Evolutionary conservation across 2,329 filamentous ascomycete species (phyloP), one percentile per base, ranked within the genome.

Genomic region (Zymoseptoria brevis): DNA sequence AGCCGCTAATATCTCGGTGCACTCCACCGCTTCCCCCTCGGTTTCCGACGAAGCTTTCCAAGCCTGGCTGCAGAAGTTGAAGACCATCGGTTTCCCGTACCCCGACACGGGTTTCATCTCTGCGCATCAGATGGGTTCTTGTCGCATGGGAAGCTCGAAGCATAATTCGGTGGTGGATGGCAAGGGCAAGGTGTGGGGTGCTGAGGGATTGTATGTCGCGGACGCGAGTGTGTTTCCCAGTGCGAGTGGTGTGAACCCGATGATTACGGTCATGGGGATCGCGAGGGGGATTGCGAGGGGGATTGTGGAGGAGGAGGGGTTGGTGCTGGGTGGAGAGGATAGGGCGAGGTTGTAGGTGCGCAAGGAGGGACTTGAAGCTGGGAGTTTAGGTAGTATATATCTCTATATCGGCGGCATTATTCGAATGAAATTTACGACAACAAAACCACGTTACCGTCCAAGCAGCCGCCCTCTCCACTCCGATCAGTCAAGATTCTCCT

Each of bases 81-180:
- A 80, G 48, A 80, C 80, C 54, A 76, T 74, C 59, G 79, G 77
- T 0, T 75, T 83, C 9, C 73, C 79, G 0, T 69, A 74, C 1
- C 81, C 83, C 0, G 75, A 79, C 29, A 76, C 79, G 21, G 71
- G 76, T n/a, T 89, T 84, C 67, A 75, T 79, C 29, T 87, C 84
- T n/a, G 89, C 88, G 19, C 89, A 93, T 73, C 89, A 92, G 76
- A 92, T 92, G 88, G 87, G 88, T 21, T 84, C 84, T 8, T 89
- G 87, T 68, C 79, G 87, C 2, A 93, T 92, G 89, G 84, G 83
- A 60, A 76, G 77, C 1, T 67, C 57, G 24, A 67, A 73, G 45
- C 69, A 66, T 54, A 74, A 71, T n/a, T 75, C 76, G 21, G 78
- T 77, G 8, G 76, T 80, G 4, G 76, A 79, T 65, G 67, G 72